Conservation (phyloP, 768 basidiomycete genomes). For the Tricholoma sp. region DNA sequence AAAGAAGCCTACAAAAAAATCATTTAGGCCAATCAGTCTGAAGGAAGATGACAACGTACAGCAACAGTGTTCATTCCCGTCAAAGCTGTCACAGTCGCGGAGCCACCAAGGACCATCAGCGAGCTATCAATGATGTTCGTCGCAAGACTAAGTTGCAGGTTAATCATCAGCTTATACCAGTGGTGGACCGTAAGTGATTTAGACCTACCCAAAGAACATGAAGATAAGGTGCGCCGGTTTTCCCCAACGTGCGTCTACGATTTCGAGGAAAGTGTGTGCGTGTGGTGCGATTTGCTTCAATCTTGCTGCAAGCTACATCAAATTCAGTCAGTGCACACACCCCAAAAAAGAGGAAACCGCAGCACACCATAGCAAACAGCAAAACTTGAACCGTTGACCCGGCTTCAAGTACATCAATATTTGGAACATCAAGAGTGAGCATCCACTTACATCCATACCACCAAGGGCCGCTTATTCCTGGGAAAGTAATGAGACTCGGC, state of each 20-base stretch:
- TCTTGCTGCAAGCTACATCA: conserved; percentile 75
- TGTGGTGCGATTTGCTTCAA: conserved; percentile 88
- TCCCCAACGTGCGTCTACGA: conserved; percentile 80
- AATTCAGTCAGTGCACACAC: neutral
- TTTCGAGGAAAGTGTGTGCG: conserved; percentile 86
- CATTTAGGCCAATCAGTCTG: neutral
- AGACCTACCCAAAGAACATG: conserved; percentile 75
- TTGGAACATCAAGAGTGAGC: neutral
- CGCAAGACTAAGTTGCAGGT: conserved; percentile 45
- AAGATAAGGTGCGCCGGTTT: conserved; percentile 73
- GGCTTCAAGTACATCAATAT: conserved; percentile 16
- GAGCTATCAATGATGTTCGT: conserved; percentile 90
- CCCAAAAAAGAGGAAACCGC: neutral
- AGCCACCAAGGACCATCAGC: conserved; percentile 75
- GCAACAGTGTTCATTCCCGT: conserved; percentile 90
- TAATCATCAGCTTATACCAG: neutral
- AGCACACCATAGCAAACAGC: conserved; percentile 72
- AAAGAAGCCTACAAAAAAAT: conserved; percentile 62
- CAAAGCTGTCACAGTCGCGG: conserved; percentile 82
- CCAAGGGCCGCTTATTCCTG: conserved; percentile 57
- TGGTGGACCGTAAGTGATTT: neutral
- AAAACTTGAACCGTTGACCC: conserved; percentile 88
- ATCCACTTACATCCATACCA: conserved; percentile 61
- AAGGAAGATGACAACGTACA: conserved; percentile 26
- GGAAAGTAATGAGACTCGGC: neutral